Conservation (phyloP, 2,329 filamentous ascomycete genomes). For the Daldinia sp. region DNA sequence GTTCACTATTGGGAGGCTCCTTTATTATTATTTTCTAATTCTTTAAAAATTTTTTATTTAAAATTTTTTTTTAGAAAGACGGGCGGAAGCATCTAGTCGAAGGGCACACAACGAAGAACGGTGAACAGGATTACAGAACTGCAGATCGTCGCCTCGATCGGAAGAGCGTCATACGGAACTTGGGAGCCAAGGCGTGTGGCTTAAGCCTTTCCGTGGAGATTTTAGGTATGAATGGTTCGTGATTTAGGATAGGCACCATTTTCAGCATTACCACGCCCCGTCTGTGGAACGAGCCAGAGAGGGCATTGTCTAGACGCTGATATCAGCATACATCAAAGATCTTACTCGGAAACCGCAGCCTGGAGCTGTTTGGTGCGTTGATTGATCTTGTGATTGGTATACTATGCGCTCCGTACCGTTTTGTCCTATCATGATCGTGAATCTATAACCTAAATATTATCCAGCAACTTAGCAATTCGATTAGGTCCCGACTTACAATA, state of each 20-base stretch:
- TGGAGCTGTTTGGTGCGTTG: background rate
- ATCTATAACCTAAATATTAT: background rate
- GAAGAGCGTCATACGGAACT: slow-evolving; percentile 15
- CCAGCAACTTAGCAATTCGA: background rate
- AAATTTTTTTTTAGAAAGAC: slow-evolving; percentile 14
- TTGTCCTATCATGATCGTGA: background rate
- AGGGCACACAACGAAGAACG: slow-evolving; percentile 20
- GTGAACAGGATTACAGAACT: slow-evolving; percentile 32
- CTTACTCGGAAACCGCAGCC: background rate
- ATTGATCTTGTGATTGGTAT: background rate
- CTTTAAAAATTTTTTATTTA: no score
- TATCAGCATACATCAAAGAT: slow-evolving; percentile 3
- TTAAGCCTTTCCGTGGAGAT: slow-evolving; percentile 5
- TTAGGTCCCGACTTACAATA: background rate
- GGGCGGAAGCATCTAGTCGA: slow-evolving; percentile 5
- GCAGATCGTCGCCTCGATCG: slow-evolving; percentile 12
- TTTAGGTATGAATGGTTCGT: background rate
- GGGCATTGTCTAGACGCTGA: background rate
- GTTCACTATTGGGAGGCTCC: slow-evolving; percentile 3
- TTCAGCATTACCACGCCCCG: background rate
- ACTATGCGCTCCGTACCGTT: background rate
- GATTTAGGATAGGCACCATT: background rate
- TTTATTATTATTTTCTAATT: no score
- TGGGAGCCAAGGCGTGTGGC: background rate
- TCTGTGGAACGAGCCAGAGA: background rate